Evolutionary conservation across 768 basidiomycete species (phyloP).

Genomic region (Collybiopsis luxurians): DNA sequence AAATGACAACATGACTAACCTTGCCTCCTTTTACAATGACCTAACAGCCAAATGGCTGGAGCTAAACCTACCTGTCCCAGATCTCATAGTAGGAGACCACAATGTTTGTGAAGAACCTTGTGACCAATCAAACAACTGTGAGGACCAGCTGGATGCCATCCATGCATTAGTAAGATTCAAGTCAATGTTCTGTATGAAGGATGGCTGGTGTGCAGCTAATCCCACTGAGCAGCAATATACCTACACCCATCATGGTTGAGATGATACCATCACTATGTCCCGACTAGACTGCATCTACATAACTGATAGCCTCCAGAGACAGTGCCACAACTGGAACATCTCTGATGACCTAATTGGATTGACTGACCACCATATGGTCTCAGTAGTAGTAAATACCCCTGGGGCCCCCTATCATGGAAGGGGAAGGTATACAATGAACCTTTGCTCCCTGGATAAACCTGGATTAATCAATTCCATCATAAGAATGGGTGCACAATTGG

Average conservation of each 20-base stretch:
- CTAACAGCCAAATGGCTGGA: background rate
- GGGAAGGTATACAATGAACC: background rate
- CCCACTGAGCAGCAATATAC: background rate
- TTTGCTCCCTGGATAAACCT: background rate
- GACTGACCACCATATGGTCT: background rate
- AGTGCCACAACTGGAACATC: background rate
- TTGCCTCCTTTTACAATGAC: slow-evolving; percentile 14
- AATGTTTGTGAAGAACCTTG: slow-evolving; percentile 7
- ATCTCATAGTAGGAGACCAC: background rate
- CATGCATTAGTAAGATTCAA: background rate
- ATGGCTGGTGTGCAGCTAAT: background rate
- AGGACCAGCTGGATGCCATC: background rate
- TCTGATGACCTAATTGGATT: background rate
- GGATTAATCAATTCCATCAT: background rate
- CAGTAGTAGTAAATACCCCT: background rate
- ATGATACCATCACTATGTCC: background rate
- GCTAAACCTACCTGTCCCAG: slow-evolving; percentile 7
- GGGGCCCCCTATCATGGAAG: background rate
- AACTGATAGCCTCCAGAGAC: background rate
- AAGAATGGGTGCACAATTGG: background rate
- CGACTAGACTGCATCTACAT: background rate
- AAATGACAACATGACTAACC: background rate
- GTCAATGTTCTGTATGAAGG: background rate
- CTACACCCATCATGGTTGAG: background rate
- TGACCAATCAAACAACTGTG: background rate